A percentile compares a stretch with the other conserved stretches of the same genome.
phyloP scores from a whole-genome alignment of 257 asterid genomes.

The Gardenia jasminoides region DNA sequence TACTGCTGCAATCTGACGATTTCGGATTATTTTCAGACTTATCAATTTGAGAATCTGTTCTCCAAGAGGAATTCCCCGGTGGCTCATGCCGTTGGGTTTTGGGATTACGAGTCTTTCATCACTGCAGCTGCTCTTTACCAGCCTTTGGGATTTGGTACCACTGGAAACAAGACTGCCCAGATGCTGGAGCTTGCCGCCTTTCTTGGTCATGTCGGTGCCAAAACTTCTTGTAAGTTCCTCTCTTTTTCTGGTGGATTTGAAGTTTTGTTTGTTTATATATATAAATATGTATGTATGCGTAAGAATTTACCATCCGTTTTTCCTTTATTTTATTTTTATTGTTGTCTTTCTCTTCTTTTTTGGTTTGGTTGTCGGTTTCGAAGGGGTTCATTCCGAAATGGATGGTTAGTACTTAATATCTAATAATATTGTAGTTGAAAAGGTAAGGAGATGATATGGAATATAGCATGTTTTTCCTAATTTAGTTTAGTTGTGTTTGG shows the following conservation, averaged over 20 bases:
- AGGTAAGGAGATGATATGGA: not conserved
- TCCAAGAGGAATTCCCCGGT: slow-evolving; percentile 68
- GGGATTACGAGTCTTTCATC: slow-evolving; percentile 80
- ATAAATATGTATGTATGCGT: too few relatives aligned
- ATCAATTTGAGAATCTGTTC: slow-evolving; percentile 75
- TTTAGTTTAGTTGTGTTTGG: not conserved
- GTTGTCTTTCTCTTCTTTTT: not conserved
- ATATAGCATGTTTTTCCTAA: not conserved
- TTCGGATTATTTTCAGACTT: slow-evolving; percentile 62
- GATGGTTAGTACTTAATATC: too few relatives aligned
- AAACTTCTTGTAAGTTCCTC: slow-evolving; percentile 65
- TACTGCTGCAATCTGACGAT: slow-evolving; percentile 80
- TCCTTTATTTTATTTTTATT: not conserved
- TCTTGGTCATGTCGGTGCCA: slow-evolving; percentile 82
- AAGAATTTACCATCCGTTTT: not conserved
- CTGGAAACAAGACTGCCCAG: slow-evolving; percentile 64
- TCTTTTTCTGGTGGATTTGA: not conserved
- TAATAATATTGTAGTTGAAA: too few relatives aligned
- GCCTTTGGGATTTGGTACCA: slow-evolving; percentile 86
- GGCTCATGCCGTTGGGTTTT: slow-evolving; percentile 73
- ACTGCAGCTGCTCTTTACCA: slow-evolving; percentile 60
- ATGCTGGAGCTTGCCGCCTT: slow-evolving; percentile 82
- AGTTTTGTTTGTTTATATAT: not conserved
- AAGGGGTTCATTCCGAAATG: not conserved
- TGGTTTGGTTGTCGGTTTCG: not conserved